Evolutionary conservation across 345 rosid species (phyloP), one percentile per base, ranked within the genome.

Genomic region (Dimocarpus longan): DNA sequence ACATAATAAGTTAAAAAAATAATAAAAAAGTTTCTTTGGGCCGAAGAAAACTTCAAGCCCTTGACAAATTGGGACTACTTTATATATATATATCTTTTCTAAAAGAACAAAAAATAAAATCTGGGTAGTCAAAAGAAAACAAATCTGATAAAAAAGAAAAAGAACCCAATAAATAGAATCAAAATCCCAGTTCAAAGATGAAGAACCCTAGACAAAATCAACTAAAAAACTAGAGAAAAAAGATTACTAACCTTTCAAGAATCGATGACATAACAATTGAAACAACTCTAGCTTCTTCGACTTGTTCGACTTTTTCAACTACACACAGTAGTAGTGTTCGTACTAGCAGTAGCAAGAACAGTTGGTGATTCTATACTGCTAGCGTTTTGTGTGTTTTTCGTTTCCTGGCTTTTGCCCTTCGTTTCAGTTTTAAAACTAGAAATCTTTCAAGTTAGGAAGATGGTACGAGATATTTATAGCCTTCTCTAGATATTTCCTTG

Each of bases 401-500:
- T 11, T 46, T 11, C 5, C 52, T 46, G 12, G 52, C 2, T 46
- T 46, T 46, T 46, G 52, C 0, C 8, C 37, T 46, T 7, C 52
- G 52, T 0, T 46, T 3, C 5, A 46, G 8, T 0, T 5, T 46
- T 11, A 4, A 46, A 46, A 46, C 10, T 1, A 22, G 13, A 67
- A 54, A 73, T 1, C 10, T 48, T 44, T 12, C 1, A 0, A 3
- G 0, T 0, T 0, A 0, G 6, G 0, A 1, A 4, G 19, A 12
- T n/a, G 12, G 3, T 5, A 21, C 66, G 22, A 71, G 81, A 71
- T 87, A 79, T 85, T 83, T 85, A 85, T 86, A 84, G 56, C 81
- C 72, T 80, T 82, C 86, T 82, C 90, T 78, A 80, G 91, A 89
- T 88, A 89, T 84, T 89, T 88, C 79, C 79, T 71, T 0, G 78